A percentile compares a stretch with the other conserved stretches of the same genome.
phyloP scores from a whole-genome alignment of 2,329 filamentous ascomycete species.

The Fusarium torreyae region DNA sequence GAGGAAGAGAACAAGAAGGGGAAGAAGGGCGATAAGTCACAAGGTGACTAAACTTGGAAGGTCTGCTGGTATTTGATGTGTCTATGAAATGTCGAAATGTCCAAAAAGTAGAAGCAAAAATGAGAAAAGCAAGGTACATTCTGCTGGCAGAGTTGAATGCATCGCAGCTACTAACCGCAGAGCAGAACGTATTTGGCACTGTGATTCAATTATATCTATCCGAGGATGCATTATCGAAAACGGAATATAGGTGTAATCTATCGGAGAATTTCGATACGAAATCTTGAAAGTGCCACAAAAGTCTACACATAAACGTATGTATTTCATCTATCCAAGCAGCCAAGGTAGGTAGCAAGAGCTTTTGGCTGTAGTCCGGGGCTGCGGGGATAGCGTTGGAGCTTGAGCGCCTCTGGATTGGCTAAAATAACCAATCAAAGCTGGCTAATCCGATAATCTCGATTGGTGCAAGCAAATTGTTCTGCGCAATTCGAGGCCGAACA shows the following conservation, averaged over 20 bases:
- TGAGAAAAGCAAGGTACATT: conserved; percentile 13
- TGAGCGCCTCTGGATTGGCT: conserved; percentile 18
- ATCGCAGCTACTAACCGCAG: too few relatives aligned
- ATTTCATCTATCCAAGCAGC: too few relatives aligned
- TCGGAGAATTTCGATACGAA: too few relatives aligned
- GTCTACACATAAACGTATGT: too few relatives aligned
- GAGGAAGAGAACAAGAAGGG: conserved; percentile 61
- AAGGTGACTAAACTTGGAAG: conserved; percentile 43
- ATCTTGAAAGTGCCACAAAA: too few relatives aligned
- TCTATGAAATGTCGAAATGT: conserved; percentile 31
- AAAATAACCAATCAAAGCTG: background rate
- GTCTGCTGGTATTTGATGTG: conserved; percentile 26
- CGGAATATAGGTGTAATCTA: too few relatives aligned
- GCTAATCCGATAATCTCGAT: conserved; percentile 42
- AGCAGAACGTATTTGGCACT: too few relatives aligned
- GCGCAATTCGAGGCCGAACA: background rate
- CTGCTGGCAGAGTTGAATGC: background rate
- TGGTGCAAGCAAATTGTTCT: conserved; percentile 46
- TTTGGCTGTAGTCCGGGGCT: background rate
- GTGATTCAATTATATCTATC: too few relatives aligned
- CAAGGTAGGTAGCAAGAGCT: background rate
- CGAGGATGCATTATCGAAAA: too few relatives aligned
- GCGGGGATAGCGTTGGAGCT: background rate
- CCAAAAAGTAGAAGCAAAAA: conserved; percentile 31
- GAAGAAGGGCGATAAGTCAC: conserved; percentile 57